Percentiles rank a stretch among this genome's conserved stretches.
Evolutionary conservation across 805 yeast species (phyloP).

Genomic region (Lachancea sp.): DNA sequence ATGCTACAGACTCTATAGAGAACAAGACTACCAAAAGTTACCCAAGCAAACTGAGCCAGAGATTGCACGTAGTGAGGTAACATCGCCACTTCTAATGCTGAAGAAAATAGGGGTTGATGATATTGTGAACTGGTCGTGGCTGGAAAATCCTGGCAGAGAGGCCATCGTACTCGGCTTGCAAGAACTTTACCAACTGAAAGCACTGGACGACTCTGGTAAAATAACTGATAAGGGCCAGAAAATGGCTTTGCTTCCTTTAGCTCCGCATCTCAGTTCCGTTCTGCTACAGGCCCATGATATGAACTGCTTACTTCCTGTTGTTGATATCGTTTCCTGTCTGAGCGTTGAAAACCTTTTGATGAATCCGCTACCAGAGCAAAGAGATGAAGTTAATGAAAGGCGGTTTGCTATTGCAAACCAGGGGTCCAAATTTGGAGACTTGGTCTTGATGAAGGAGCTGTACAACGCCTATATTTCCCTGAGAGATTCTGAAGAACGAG

Average conservation of each 20-base stretch:
- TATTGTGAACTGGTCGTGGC: conserved; percentile 83
- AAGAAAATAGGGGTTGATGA: conserved; percentile 81
- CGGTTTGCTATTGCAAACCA: conserved; percentile 62
- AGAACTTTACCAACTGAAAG: conserved; percentile 71
- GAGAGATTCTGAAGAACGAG: conserved; percentile 47
- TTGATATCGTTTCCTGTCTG: conserved; percentile 87
- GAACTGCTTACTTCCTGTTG: conserved; percentile 54
- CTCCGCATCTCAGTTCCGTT: conserved; percentile 89
- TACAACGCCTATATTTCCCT: conserved; percentile 49
- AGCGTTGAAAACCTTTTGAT: conserved; percentile 84
- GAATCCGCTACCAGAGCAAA: conserved; percentile 69
- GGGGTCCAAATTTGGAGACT: conserved; percentile 76
- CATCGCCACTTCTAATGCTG: conserved; percentile 76
- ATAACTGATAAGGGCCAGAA: conserved; percentile 75
- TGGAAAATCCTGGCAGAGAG: conserved; percentile 80
- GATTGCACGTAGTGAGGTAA: conserved; percentile 77
- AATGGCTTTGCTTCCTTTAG: conserved; percentile 84
- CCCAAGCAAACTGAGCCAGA: conserved; percentile 88
- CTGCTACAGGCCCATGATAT: conserved; percentile 59
- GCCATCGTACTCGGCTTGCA: conserved; percentile 70
- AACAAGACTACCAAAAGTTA: conserved; percentile 54
- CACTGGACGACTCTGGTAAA: conserved; percentile 67
- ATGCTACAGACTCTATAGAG: conserved; percentile 78
- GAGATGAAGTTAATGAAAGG: conserved; percentile 79
- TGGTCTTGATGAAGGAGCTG: conserved; percentile 74